Conservation (phyloP, 192 early-diverging fungal species). For the Coemansia sp. region DNA sequence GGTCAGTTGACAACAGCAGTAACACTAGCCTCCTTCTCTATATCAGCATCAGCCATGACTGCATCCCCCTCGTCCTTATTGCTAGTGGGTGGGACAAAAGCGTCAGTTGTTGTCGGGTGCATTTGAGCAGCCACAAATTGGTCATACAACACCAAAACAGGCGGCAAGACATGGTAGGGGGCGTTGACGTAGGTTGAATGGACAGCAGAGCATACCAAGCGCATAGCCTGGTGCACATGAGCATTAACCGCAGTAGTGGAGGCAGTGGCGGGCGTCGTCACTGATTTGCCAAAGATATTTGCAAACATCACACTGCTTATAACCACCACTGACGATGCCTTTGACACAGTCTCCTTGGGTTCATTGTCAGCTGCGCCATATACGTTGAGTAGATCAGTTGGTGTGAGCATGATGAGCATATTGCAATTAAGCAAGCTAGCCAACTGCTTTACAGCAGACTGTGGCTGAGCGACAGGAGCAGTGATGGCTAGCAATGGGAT, state of each 20-base stretch:
- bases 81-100: too few species aligned
- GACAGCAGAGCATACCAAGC: conserved; percentile 47
- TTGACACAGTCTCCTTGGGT: neutral
- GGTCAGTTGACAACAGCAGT: neutral
- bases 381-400: conserved; percentile 28
- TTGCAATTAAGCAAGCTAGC: conserved; percentile 25
- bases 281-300: conserved; percentile 32
- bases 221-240: conserved; percentile 37
- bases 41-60: neutral
- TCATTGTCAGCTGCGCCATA: conserved; percentile 18
- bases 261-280: neutral
- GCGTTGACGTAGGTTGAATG: conserved; percentile 49
- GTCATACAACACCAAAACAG: conserved; percentile 50
- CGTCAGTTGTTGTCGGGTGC: neutral
- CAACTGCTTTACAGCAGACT: conserved; percentile 11
- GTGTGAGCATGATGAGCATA: conserved; percentile 33
- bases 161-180: conserved; percentile 58
- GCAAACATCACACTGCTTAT: conserved; percentile 33
- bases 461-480: too few species aligned
- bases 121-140: too few species aligned
- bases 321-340: neutral
- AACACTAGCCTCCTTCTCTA: neutral
- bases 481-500: too few species aligned
- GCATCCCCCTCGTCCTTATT: too few species aligned
- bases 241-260: neutral